Evolutionary conservation across 345 rosid species (phyloP), one percentile per base, ranked within the genome.

Genomic region (Dimocarpus longan): DNA sequence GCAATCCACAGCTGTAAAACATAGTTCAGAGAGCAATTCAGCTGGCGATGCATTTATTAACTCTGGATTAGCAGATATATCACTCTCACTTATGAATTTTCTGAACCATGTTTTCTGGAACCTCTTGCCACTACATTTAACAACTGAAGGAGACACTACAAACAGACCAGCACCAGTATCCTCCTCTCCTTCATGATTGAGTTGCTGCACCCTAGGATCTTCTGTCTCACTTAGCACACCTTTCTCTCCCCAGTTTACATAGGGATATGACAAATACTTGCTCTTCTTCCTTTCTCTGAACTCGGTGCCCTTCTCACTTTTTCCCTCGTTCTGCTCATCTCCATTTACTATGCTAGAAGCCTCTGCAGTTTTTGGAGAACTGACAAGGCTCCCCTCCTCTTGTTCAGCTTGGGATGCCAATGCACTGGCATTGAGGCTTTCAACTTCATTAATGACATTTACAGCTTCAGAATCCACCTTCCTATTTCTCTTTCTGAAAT

Each of bases 211-310:
- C 66, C 32, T 63, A n/a, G 66, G 37, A 43, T 79, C 84, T 74
- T 84, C 88, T 3, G 68, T 71, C 77, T 81, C 86, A 75, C 26
- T 37, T 50, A 66, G 78, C 24, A 32, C 24, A 77, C 78, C 75
- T 68, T 80, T 88, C 9, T 70, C 69, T 70, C 59, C 92, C 86
- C 67, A 83, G 70, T 86, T 87, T 37, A 92, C 84, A 79, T 80
- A 92, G 62, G 96, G 96, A 85, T 88, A 90, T 2, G 90, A 87
- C 73, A 92, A 83, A 73, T 89, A 92, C 87, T 83, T 92, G 86
- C 97, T 92, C 88, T 84, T 90, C 86, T 82, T 92, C 79, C 94
- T 84, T 73, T 85, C 87, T 83, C 94, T 89, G 56, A 80, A 76
- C 39, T 85, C 93, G 56, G 77, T 79, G 75, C 84, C 77, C 67